Percentiles rank a stretch among this genome's conserved stretches.
Evolutionary conservation across 2,329 filamentous ascomycete species (phyloP).

Genomic region (Penicillium expansum): DNA sequence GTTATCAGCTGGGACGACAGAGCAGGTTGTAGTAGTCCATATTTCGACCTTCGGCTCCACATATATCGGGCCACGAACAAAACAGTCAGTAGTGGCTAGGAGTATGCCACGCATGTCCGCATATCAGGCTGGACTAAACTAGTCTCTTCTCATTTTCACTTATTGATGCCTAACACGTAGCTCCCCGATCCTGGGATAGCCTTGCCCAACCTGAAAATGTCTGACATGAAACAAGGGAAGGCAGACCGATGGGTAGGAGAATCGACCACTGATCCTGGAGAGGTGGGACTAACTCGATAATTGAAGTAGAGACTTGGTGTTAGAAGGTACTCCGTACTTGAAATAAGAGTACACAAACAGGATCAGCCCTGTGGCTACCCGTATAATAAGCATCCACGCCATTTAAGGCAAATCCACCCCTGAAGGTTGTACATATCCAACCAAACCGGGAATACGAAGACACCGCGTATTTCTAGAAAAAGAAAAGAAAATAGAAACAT

Average conservation of each 20-base stretch:
- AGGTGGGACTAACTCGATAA: neutral
- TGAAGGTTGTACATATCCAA: neutral
- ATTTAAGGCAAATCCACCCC: neutral
- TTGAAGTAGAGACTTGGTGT: neutral
- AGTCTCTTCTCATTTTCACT: neutral
- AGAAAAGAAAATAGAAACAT: neutral
- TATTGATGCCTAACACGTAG: neutral
- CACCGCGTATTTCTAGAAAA: neutral
- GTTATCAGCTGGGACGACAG: neutral
- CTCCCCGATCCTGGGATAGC: neutral
- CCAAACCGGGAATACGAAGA: neutral
- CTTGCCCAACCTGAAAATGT: neutral
- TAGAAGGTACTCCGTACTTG: neutral
- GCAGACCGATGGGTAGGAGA: neutral
- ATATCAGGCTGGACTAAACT: neutral
- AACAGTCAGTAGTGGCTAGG: neutral
- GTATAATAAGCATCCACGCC: neutral
- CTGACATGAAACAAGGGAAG: neutral
- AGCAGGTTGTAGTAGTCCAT: neutral
- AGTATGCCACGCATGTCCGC: neutral
- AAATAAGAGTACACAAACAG: neutral
- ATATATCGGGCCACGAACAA: neutral
- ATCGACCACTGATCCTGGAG: neutral
- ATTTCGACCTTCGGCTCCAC: neutral
- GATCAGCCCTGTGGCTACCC: neutral